Evolutionary conservation across 257 asterid species (phyloP).

Genomic region (Primulina tabacum): DNA sequence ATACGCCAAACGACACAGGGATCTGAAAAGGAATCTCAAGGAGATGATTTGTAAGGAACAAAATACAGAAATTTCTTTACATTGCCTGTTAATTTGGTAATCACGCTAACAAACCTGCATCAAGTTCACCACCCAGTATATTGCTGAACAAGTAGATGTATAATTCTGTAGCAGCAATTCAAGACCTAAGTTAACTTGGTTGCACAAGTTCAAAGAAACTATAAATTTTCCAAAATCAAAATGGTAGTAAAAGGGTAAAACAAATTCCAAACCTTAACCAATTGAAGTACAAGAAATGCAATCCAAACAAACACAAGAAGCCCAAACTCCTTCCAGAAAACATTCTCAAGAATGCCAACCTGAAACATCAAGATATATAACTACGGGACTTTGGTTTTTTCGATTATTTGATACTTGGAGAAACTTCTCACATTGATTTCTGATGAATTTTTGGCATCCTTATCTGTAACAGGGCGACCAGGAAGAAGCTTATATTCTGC

Average conservation of each 20-base stretch:
- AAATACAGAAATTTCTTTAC: background rate
- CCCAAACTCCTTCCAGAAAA: constrained; percentile 87
- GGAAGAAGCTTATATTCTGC: constrained; percentile 82
- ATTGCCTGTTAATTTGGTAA: background rate
- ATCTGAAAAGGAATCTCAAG: constrained; percentile 41
- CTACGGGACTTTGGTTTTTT: constrained; percentile 1
- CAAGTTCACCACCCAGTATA: constrained; percentile 87
- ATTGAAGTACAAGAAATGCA: constrained; percentile 69
- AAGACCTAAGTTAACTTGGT: constrained; percentile 19
- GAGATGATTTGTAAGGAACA: background rate
- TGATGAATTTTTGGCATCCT: constrained; percentile 36
- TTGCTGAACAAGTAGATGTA: constrained; percentile 55
- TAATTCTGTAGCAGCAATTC: constrained; percentile 52
- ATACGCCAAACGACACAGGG: constrained; percentile 76
- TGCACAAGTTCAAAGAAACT: constrained; percentile 10
- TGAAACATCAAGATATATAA: constrained; percentile 33
- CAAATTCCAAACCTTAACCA: constrained; percentile 59
- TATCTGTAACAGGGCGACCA: constrained; percentile 44
- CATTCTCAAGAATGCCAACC: constrained; percentile 77
- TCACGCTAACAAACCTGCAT: constrained; percentile 56
- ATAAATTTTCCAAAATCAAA: background rate
- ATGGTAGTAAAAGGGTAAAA: constrained; percentile 2
- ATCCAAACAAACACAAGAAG: constrained; percentile 87
- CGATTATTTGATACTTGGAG: constrained; percentile 12
- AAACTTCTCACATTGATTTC: constrained; percentile 53